Evolutionary conservation across 345 rosid species (phyloP), one percentile per base, ranked within the genome.

Genomic region (Bruguiera parviflora): DNA sequence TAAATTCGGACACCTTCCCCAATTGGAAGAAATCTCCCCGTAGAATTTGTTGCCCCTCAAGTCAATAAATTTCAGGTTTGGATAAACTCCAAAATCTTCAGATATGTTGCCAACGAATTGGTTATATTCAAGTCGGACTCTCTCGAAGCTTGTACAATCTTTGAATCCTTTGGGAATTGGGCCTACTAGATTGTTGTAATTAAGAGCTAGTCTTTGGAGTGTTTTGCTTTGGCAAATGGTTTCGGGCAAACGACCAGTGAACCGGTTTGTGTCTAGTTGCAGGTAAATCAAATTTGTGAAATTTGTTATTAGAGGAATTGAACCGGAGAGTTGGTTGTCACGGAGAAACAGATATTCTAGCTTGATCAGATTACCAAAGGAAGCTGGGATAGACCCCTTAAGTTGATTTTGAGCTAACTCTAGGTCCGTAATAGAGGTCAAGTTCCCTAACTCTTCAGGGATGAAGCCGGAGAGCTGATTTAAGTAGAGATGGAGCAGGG

Each of bases 11-110:
- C 72, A 73, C 1, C 16, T 58, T 1, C 65, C 71, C 68, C 63
- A 76, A 5, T 25, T 79, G 21, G 71, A 32, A 0, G 63, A 73
- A 31, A 82, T 47, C 31, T 78, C 79, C 0, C 81, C 80, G 6
- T 51, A 58, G 37, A 83, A 57, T 0, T 65, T 70, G 28, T 68
- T 9, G 3, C 68, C 79, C 19, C 75, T 71, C 53, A 79, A 57
- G 7, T 67, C 68, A 2, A 75, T 27, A 15, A 25, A 68, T 22
- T 51, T 4, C 56, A 79, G 16, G 15, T 46, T 8, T 15, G 77
- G 79, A 21, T 60, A 57, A 5, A 33, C 25, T 25, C 71, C 69
- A 19, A 79, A 61, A 27, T 53, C 64, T 10, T 71, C 53, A 0
- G 71, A 33, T 67, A 67, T 24, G 28, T 57, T 56, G 25, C 72